These are phyloP conservation scores for Aspergillus panamensis DNA, from an alignment of 495 filamentous ascomycete species.

Conservation along the genomic window DNA sequence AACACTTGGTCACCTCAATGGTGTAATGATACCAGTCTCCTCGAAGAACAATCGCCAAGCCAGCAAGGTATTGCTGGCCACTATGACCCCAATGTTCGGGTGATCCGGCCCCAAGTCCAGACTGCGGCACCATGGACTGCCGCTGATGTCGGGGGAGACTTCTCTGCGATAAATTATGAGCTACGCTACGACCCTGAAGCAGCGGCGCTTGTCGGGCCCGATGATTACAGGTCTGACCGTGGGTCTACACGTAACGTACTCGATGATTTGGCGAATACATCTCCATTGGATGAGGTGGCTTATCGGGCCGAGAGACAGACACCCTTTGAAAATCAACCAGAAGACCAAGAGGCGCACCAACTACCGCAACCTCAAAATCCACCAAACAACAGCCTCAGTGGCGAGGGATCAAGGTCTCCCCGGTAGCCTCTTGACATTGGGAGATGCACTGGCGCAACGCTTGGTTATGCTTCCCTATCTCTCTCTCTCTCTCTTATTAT, in stretches of 20 bases:
- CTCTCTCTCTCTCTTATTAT: neutral
- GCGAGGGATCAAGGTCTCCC: constrained; percentile 2
- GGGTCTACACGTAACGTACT: neutral
- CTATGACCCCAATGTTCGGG: constrained; percentile 31
- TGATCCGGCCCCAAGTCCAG: constrained; percentile 40
- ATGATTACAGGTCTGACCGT: constrained; percentile 12
- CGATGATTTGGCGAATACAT: neutral
- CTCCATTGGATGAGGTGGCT: neutral
- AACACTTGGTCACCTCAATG: constrained; percentile 43
- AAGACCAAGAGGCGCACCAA: neutral
- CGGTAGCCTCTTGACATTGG: neutral
- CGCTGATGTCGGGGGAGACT: constrained; percentile 28
- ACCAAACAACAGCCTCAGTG: constrained; percentile 1
- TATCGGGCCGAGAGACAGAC: neutral
- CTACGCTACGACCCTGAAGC: constrained; percentile 46
- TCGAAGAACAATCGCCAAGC: constrained; percentile 14
- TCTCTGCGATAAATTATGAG: constrained; percentile 29
- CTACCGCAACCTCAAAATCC: neutral
- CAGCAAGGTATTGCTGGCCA: constrained; percentile 18
- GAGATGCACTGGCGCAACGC: neutral
- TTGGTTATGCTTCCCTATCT: neutral
- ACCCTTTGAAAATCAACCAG: neutral
- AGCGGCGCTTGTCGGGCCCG: constrained; percentile 40
- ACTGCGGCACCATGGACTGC: constrained; percentile 41
- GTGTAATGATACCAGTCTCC: constrained; percentile 21